A percentile compares a stretch with the other conserved stretches of the same genome.
These are phyloP conservation scores for Cornus kousa DNA, from an alignment of 148 eudicot genomes.

Conservation along the genomic window DNA sequence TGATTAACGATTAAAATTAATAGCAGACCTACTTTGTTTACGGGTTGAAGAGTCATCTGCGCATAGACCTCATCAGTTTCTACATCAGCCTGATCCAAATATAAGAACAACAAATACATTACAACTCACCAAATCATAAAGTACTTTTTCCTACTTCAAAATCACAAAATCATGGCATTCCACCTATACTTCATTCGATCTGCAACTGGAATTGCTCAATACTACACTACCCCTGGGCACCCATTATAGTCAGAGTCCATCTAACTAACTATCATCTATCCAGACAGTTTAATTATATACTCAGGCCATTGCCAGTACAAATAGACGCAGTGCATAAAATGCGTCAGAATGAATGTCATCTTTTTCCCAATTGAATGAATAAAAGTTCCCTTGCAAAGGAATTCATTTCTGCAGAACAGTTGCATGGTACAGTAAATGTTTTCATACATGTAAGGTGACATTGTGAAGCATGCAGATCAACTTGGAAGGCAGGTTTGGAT, in stretches of 20 bases:
- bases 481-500: constrained; percentile 98
- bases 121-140: constrained; percentile 3
- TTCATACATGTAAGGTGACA: constrained; percentile 82
- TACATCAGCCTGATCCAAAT: constrained; percentile 71
- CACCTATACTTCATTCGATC: neutral
- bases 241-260: neutral
- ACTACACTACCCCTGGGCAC: neutral
- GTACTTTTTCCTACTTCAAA: neutral
- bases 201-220: constrained; percentile 2
- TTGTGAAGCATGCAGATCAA: constrained; percentile 93
- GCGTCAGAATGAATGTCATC: neutral
- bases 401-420: neutral
- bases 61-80: constrained; percentile 99
- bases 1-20: neutral
- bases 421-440: constrained; percentile 9
- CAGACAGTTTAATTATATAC: neutral
- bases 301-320: constrained; percentile 3
- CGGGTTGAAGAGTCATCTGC: constrained; percentile 99
- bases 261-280: neutral
- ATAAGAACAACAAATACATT: neutral
- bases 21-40: constrained; percentile 59
- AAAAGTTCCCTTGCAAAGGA: neutral
- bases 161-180: neutral
- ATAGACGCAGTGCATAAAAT: neutral
- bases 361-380: constrained; percentile 8